Evolutionary conservation across 1,139 yeast genomes (phyloP).

Genomic region (Candida neerlandica): DNA sequence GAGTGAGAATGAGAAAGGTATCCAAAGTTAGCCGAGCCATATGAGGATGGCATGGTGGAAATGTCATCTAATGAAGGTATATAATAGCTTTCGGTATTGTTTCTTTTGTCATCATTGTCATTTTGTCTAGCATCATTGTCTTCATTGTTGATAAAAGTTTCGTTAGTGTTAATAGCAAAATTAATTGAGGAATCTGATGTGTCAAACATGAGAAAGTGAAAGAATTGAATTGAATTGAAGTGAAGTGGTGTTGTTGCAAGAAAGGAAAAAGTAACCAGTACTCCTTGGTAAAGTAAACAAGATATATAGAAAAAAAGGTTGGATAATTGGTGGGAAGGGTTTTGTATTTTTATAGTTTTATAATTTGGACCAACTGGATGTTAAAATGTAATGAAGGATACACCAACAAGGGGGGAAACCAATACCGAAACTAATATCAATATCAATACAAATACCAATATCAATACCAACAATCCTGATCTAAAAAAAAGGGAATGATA

Average conservation of each 20-base stretch:
- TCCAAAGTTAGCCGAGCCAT: conserved; percentile 1
- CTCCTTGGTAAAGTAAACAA: background rate
- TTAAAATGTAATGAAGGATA: background rate
- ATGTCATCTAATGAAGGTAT: conserved; percentile 13
- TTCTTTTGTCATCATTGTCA: background rate
- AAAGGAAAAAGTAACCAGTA: background rate
- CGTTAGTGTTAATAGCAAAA: background rate
- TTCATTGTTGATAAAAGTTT: background rate
- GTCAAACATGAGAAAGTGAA: conserved; percentile 1
- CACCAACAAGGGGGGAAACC: conserved; percentile 1
- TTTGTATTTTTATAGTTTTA: background rate
- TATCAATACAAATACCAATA: background rate
- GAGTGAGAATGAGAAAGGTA: background rate
- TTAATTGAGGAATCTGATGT: conserved; percentile 1
- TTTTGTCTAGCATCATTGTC: background rate
- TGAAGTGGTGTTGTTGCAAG: background rate
- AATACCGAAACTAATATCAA: background rate
- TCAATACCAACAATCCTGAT: no score
- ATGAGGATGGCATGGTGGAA: conserved; percentile 4
- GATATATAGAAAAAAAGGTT: background rate
- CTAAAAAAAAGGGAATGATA: background rate
- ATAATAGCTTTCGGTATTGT: conserved; percentile 4
- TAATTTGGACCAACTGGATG: background rate
- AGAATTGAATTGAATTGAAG: background rate
- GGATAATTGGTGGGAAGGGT: background rate